A percentile compares a stretch with the other conserved stretches of the same genome.
phyloP scores from a whole-genome alignment of 139 green algal species.

The Coccomyxa sp. region DNA sequence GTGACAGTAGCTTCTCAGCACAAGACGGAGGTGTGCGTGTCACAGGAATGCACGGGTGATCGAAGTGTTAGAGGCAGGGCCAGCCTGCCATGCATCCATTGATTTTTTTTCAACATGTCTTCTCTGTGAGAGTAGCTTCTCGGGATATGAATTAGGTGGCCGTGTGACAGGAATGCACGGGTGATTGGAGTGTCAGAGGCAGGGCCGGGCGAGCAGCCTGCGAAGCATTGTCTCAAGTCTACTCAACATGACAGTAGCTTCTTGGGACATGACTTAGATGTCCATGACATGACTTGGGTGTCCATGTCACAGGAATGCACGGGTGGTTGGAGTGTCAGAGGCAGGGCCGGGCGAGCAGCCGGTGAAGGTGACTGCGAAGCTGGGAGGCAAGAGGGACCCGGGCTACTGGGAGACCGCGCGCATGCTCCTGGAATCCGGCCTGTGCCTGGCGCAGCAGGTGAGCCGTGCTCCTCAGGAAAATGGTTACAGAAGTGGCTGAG shows the following conservation, averaged over 20 bases:
- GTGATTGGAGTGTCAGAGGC: neutral
- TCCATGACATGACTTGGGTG: too few species aligned
- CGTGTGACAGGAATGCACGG: neutral
- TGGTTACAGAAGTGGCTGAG: neutral
- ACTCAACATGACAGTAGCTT: too few species aligned
- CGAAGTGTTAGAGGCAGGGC: neutral
- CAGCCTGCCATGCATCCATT: too few species aligned
- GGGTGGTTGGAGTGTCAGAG: neutral
- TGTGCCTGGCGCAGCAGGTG: slow-evolving; percentile 40
- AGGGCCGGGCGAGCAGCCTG: neutral
- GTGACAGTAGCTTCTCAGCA: too few species aligned
- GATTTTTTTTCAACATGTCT: too few species aligned
- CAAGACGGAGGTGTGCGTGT: too few species aligned
- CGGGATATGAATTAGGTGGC: too few species aligned
- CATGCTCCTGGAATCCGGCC: slow-evolving; percentile 64
- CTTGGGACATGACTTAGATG: too few species aligned
- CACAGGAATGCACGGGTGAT: neutral
- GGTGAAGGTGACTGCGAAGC: neutral
- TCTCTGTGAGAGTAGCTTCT: too few species aligned
- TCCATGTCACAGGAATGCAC: neutral
- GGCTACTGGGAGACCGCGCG: slow-evolving; percentile 65
- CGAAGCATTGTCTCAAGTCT: too few species aligned
- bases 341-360: neutral
- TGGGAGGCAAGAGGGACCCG: slow-evolving; percentile 38
- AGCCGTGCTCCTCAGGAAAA: neutral